Evolutionary conservation across 495 filamentous ascomycete genomes (phyloP).

Genomic region (Oleoguttula mirabilis): DNA sequence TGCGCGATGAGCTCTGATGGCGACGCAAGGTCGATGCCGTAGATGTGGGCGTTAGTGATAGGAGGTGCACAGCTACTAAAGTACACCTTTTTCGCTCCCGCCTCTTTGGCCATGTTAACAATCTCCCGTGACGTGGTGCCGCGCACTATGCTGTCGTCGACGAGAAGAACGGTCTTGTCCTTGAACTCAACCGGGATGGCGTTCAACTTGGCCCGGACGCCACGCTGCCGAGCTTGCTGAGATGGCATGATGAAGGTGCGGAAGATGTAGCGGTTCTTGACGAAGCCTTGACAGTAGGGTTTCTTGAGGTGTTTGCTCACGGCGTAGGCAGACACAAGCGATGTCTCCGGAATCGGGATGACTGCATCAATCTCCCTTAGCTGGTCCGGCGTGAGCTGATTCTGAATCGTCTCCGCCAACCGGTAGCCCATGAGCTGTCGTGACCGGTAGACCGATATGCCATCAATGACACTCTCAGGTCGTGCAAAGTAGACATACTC

Average conservation of each 20-base stretch:
- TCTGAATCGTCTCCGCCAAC: constrained; percentile 65
- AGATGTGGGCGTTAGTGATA: constrained; percentile 66
- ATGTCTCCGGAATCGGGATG: constrained; percentile 80
- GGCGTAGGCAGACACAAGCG: constrained; percentile 70
- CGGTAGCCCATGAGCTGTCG: constrained; percentile 87
- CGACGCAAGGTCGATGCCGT: constrained; percentile 84
- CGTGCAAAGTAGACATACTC: constrained; percentile 83
- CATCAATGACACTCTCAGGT: constrained; percentile 84
- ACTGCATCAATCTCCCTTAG: constrained; percentile 83
- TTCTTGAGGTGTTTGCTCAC: constrained; percentile 67
- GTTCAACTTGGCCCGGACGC: constrained; percentile 65
- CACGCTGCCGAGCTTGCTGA: constrained; percentile 71
- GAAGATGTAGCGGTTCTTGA: constrained; percentile 95
- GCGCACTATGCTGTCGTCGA: constrained; percentile 89
- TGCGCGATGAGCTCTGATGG: constrained; percentile 76
- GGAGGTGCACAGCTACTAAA: constrained; percentile 82
- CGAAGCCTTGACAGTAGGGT: constrained; percentile 73
- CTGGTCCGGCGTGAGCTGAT: constrained; percentile 58
- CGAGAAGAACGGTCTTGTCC: constrained; percentile 69
- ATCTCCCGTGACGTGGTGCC: constrained; percentile 89
- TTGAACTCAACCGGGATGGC: constrained; percentile 81
- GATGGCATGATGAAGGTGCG: constrained; percentile 93
- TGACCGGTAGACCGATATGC: constrained; percentile 79
- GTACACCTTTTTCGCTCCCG: constrained; percentile 79
- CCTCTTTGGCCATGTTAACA: constrained; percentile 84